Evolutionary conservation across 169 alveolate species (phyloP), one percentile per base, ranked within the genome.

Genomic region (Plasmodium blacklocki): DNA sequence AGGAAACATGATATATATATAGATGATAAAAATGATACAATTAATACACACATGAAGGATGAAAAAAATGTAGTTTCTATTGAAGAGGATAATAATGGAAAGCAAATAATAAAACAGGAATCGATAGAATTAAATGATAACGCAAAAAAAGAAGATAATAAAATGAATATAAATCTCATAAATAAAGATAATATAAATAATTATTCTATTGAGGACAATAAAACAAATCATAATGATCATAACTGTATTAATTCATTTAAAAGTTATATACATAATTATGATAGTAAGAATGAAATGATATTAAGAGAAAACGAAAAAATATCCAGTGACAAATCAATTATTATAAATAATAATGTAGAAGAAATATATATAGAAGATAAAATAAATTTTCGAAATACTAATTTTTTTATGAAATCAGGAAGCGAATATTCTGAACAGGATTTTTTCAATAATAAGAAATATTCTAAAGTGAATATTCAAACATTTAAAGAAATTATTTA

Each of bases 391-490:
- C 47, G 9, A 5, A 14, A 19, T 18, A 23, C 50, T 11, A 71
- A 18, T 29, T 18, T 32, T 12, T 14, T 71, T 43, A 21, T 47
- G 23, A 50, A 66, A 71, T 62, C 88, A 45, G 74, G 15, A 14
- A 32, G 73, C 15, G 92, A 52, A 39, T 59, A 21, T 23, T 64
- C 83, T 23, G 86, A 59, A n/a, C 76, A 19, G 39, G 92, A 86
- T n/a, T 54, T 86, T 18, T 86, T 86, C 66, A 87, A 72, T 43
- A 86, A 71, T 73, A 86, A 62, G 15, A 86, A 86, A 86, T 86
- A 72, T 63, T 73, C 92, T 21, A 86, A 72, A 19, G 67, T 86
- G 19, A 86, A 72, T 29, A 54, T 86, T 59, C 45, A 71, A 12
- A 32, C 12, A 54, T 86, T 86, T 43, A 70, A 87, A 49, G 63